Conservation (phyloP, 169 alveolate species). For the Eimeria maxima region DNA sequence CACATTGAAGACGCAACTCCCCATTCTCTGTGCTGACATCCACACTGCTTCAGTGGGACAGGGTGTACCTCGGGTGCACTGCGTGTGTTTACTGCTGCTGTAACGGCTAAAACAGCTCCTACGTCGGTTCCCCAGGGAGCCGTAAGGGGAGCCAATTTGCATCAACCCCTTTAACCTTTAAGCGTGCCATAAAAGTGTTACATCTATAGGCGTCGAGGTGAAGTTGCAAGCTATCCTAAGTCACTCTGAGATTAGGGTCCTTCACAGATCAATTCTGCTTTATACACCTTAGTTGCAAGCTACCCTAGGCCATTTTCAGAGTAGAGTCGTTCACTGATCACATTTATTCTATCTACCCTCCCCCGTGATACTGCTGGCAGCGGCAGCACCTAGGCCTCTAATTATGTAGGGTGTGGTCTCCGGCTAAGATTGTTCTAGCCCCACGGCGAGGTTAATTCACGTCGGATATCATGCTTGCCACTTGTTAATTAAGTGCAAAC, state of each 20-base stretch:
- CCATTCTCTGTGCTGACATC: neutral
- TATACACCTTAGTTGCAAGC: too few relatives aligned
- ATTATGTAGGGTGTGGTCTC: neutral
- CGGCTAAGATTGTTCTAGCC: neutral
- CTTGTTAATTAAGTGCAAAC: neutral
- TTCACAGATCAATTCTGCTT: too few relatives aligned
- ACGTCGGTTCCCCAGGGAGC: neutral
- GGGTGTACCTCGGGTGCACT: neutral
- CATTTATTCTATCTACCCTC: too few relatives aligned
- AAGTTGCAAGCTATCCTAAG: neutral
- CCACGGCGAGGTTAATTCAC: neutral
- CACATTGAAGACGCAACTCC: neutral
- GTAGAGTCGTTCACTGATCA: neutral
- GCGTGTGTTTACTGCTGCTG: neutral
- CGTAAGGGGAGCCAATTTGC: neutral
- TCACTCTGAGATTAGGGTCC: too few relatives aligned
- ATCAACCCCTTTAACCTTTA: neutral
- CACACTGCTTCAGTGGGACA: constrained; percentile 18
- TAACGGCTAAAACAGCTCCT: neutral
- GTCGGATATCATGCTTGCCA: too few relatives aligned
- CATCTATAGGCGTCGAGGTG: neutral
- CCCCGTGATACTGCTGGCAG: neutral
- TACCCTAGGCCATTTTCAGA: neutral
- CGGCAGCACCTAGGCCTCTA: neutral
- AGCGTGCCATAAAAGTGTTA: neutral